phyloP scores from a whole-genome alignment of 768 basidiomycete species.

The Lepiota venenata region DNA sequence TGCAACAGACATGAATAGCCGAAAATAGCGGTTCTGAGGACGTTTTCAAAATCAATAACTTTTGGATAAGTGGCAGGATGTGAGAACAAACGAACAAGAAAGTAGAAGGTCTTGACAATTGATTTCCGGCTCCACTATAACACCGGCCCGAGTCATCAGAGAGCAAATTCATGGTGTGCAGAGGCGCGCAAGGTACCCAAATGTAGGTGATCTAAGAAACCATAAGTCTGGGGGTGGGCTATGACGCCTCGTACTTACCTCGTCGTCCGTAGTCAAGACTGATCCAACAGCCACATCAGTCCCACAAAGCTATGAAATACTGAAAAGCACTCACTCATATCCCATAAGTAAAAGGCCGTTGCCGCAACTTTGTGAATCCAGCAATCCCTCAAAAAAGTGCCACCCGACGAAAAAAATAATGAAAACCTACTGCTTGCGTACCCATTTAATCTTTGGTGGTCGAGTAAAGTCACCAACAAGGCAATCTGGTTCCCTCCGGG shows the following conservation, averaged over 20 bases:
- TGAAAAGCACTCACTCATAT: not conserved
- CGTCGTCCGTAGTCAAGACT: not conserved
- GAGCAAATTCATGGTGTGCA: not conserved
- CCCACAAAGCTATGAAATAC: no score
- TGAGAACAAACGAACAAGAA: not conserved
- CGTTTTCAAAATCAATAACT: not conserved
- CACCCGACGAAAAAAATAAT: not conserved
- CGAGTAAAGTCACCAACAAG: not conserved
- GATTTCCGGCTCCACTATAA: not conserved
- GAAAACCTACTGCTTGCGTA: not conserved
- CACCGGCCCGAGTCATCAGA: not conserved
- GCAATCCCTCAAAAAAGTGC: not conserved
- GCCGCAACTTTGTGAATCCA: not conserved
- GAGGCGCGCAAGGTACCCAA: not conserved
- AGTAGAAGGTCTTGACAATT: conserved; percentile 5
- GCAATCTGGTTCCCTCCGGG: not conserved
- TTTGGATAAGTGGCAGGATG: not conserved
- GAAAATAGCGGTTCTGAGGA: conserved; percentile 1
- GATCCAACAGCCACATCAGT: not conserved
- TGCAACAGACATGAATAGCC: not conserved
- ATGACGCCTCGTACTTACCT: not conserved
- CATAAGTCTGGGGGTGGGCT: not conserved
- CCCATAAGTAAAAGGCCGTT: not conserved
- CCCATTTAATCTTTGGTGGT: not conserved
- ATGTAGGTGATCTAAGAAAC: not conserved